phyloP scores from a whole-genome alignment of 2,329 filamentous ascomycete genomes.

The Aspergillus sclerotialis region DNA sequence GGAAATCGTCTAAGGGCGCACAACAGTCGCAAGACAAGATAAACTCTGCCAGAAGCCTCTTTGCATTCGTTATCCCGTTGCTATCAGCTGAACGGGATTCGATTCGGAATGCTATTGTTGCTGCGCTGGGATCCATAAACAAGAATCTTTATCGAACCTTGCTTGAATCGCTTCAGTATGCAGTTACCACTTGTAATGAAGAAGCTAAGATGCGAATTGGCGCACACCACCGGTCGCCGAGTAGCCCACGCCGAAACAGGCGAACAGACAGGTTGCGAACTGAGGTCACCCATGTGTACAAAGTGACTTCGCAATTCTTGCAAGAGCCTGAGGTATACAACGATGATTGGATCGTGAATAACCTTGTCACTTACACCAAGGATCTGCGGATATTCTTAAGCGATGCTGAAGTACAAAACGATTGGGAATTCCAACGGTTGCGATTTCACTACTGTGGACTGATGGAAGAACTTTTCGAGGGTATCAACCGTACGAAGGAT shows the following conservation, averaged over 20 bases:
- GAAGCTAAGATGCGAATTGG: conserved; percentile 75
- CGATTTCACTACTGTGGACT: conserved; percentile 90
- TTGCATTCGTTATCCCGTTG: conserved; percentile 84
- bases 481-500: conserved; percentile 77
- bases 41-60: conserved; percentile 78
- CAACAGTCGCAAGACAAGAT: conserved; percentile 68
- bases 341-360: conserved; percentile 85
- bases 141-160: conserved; percentile 86
- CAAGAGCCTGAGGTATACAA: conserved; percentile 69
- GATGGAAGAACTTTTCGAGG: conserved; percentile 87
- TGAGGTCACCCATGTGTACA: conserved; percentile 94
- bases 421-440: conserved; percentile 89
- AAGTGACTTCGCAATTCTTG: conserved; percentile 84
- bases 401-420: conserved; percentile 87
- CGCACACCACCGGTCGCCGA: conserved; percentile 72
- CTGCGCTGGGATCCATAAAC: conserved; percentile 90
- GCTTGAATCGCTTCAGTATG: conserved; percentile 81
- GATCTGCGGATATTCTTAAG: conserved; percentile 91
- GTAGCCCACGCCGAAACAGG: conserved; percentile 71
- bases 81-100: conserved; percentile 71
- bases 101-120: conserved; percentile 82
- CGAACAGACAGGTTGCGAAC: conserved; percentile 83
- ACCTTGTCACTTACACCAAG: conserved; percentile 81
- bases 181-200: conserved; percentile 78
- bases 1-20: conserved; percentile 67